Conservation (phyloP, 1,284 basidiomycete species). For the Melampsora americana region DNA sequence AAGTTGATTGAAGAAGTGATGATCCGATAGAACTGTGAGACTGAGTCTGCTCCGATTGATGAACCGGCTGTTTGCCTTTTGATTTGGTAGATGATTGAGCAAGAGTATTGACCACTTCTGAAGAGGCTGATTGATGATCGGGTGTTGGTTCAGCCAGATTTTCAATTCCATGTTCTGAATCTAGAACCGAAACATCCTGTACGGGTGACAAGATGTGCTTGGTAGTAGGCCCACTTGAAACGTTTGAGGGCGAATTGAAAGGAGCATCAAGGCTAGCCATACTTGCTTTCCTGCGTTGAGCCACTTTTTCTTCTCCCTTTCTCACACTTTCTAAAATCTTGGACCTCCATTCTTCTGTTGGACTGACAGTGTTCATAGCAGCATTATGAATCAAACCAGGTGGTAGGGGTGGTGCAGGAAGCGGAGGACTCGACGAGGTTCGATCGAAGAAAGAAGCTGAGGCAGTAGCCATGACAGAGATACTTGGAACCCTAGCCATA, state of each 20-base stretch:
- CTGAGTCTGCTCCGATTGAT: too few relatives aligned
- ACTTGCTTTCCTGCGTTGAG: constrained; percentile 28
- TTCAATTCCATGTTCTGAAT: neutral
- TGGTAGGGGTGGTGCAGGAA: neutral
- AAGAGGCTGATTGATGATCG: neutral
- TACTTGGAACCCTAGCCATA: neutral
- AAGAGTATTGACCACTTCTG: too few relatives aligned
- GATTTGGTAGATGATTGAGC: too few relatives aligned
- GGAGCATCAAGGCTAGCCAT: constrained; percentile 10
- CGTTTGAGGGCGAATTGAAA: neutral
- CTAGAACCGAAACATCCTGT: neutral
- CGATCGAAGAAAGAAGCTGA: neutral
- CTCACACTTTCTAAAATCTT: constrained; percentile 37
- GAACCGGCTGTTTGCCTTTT: too few relatives aligned
- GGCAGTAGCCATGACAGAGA: neutral
- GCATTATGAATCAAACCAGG: neutral
- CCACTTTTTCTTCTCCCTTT: constrained; percentile 40
- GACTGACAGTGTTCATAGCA: constrained; percentile 3
- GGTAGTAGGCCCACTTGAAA: neutral
- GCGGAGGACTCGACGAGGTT: neutral
- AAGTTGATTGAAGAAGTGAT: too few relatives aligned
- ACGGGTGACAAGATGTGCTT: neutral
- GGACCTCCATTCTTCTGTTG: constrained; percentile 34
- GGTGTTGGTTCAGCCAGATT: neutral
- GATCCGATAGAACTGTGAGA: too few relatives aligned